phyloP scores from a whole-genome alignment of 495 filamentous ascomycete species.

The Delitschia confertaspora region DNA sequence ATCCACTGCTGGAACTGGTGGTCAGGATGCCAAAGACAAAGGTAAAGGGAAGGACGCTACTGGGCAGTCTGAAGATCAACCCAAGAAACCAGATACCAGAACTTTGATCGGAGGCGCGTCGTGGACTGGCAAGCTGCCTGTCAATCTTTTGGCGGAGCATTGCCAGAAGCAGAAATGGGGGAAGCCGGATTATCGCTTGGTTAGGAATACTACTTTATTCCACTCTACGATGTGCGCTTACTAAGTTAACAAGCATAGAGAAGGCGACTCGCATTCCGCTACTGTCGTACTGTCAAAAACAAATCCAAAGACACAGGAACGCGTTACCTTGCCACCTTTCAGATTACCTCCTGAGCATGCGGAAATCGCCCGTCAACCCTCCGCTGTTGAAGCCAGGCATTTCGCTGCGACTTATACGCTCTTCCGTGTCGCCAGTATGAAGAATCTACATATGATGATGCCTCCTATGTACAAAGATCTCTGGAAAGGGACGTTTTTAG shows the following conservation, averaged over 20 bases:
- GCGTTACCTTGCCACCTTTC: conserved; percentile 65
- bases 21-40: too few relatives aligned
- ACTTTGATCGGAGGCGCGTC: conserved; percentile 87
- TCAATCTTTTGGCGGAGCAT: conserved; percentile 87
- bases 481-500: conserved; percentile 79
- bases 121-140: conserved; percentile 95
- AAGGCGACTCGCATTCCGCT: conserved; percentile 58
- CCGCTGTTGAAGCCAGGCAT: conserved; percentile 80
- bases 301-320: conserved; percentile 76
- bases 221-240: conserved; percentile 12
- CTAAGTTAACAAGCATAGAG: conserved; percentile 38
- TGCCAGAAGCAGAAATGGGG: conserved; percentile 94
- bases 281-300: conserved; percentile 62
- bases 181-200: conserved; percentile 83
- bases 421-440: conserved; percentile 86
- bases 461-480: conserved; percentile 80
- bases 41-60: conserved; percentile 36
- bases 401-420: conserved; percentile 85
- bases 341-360: conserved; percentile 65
- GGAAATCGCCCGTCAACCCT: conserved; percentile 58
- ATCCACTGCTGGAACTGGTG: conserved; percentile 13
- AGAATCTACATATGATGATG: conserved; percentile 85
- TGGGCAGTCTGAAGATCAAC: conserved; percentile 43
- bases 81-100: conserved; percentile 72
- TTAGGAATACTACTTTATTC: conserved; percentile 17